A percentile compares a stretch with the other conserved stretches of the same genome.
Conservation (phyloP, 352 stramenopile genomes). For the Phytopythium mirpurense region DNA sequence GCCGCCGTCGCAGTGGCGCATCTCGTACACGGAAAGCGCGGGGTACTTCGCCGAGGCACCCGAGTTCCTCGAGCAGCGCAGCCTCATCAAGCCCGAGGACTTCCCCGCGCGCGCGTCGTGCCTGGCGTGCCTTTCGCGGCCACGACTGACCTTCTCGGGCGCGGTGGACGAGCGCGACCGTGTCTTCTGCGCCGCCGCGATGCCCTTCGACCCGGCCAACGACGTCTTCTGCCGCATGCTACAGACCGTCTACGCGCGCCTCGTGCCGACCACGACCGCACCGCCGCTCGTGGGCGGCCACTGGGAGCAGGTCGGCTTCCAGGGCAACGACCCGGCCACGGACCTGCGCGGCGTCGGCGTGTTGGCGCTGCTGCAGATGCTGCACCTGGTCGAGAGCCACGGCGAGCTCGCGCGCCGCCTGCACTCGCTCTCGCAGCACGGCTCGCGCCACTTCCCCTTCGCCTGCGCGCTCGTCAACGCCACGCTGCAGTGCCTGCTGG, state of each 20-base stretch:
- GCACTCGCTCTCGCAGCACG: slow-evolving; percentile 44
- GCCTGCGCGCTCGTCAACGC: slow-evolving; percentile 74
- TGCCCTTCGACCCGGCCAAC: slow-evolving; percentile 37
- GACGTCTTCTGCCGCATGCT: slow-evolving; percentile 45
- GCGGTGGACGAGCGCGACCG: slow-evolving; percentile 62
- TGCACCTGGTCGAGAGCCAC: slow-evolving; percentile 71
- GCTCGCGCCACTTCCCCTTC: slow-evolving; percentile 64
- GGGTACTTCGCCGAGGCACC: slow-evolving; percentile 34
- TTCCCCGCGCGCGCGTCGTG: slow-evolving; percentile 36
- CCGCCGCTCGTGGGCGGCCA: slow-evolving; percentile 49
- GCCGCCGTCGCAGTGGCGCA: slow-evolving; percentile 13
- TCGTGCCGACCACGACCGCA: slow-evolving; percentile 28
- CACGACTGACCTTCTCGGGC: slow-evolving; percentile 42
- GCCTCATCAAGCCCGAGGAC: slow-evolving; percentile 57
- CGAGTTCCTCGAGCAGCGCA: slow-evolving; percentile 32
- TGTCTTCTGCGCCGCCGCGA: slow-evolving; percentile 69
- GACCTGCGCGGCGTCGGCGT: slow-evolving; percentile 84
- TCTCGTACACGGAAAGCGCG: slow-evolving; percentile 39
- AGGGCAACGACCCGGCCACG: slow-evolving; percentile 82
- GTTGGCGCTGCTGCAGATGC: slow-evolving; percentile 80
- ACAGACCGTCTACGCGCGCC: slow-evolving; percentile 59
- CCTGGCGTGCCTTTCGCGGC: slow-evolving; percentile 54
- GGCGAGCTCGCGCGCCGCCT: slow-evolving; percentile 43
- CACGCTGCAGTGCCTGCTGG: slow-evolving; percentile 57
- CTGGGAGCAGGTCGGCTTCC: slow-evolving; percentile 89